These are phyloP conservation scores for Ochromonadaceae sp. DNA, from an alignment of 352 stramenopile genomes.

Conservation along the genomic window DNA sequence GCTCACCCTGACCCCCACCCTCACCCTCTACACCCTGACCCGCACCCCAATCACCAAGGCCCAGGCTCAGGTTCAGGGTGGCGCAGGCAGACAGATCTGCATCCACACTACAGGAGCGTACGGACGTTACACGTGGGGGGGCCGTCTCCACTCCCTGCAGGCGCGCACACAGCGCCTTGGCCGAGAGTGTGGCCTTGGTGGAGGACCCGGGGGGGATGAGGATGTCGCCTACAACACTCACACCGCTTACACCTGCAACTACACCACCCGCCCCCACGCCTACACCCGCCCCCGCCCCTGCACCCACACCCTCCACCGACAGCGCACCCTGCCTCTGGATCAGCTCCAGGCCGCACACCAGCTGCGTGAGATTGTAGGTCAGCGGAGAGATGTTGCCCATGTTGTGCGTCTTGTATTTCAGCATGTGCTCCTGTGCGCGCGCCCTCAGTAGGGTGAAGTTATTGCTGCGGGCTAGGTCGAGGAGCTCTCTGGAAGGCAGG, in stretches of 20 bases:
- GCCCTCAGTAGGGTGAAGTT: neutral
- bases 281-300: too few species aligned
- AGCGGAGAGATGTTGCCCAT: neutral
- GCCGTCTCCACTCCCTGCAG: neutral
- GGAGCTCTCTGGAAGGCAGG: neutral
- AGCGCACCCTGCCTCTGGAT: neutral
- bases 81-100: neutral
- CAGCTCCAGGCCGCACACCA: neutral
- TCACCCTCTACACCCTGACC: too few species aligned
- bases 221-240: too few species aligned
- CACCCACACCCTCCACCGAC: neutral
- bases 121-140: neutral
- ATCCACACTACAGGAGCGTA: neutral
- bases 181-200: neutral
- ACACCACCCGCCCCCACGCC: too few species aligned
- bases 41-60: too few species aligned
- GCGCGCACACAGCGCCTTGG: neutral
- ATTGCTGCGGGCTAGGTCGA: neutral
- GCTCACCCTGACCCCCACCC: too few species aligned
- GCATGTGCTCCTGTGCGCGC: neutral
- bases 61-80: neutral
- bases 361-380: slow-evolving; percentile 7
- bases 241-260: too few species aligned
- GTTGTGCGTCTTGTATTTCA: neutral
- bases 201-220: neutral